Evolutionary conservation across 2,329 filamentous ascomycete species (phyloP).

Genomic region (Penicillium sp.): DNA sequence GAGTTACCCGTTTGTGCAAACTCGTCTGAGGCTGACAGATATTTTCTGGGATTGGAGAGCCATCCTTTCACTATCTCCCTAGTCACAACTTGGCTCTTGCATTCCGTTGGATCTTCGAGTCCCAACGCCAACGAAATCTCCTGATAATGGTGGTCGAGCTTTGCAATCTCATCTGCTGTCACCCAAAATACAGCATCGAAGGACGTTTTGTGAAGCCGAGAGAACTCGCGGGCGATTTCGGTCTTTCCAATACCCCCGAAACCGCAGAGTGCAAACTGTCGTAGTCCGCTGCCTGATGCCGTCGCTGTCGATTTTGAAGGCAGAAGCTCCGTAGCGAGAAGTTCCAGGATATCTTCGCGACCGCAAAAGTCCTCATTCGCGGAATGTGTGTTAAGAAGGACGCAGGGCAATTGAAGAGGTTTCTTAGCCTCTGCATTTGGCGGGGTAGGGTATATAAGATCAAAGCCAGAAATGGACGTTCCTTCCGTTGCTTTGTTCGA

Average conservation of each 20-base stretch:
- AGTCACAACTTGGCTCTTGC: not conserved
- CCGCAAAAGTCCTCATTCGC: slow-evolving; percentile 17
- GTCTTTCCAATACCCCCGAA: slow-evolving; percentile 21
- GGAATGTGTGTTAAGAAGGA: not conserved
- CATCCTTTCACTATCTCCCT: no score
- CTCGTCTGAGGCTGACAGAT: no score
- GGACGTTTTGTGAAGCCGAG: slow-evolving; percentile 10
- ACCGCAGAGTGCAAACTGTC: slow-evolving; percentile 20
- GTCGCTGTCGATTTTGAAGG: slow-evolving; percentile 12
- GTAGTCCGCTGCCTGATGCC: slow-evolving; percentile 8
- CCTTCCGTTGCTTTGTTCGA: not conserved
- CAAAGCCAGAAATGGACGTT: not conserved
- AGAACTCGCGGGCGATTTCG: slow-evolving; percentile 27
- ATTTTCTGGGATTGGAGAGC: no score
- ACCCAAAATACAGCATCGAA: slow-evolving; percentile 33
- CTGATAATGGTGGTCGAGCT: slow-evolving; percentile 20
- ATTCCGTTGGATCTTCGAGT: slow-evolving; percentile 19
- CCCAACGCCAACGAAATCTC: slow-evolving; percentile 20
- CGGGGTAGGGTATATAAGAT: not conserved
- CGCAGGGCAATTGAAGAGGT: not conserved
- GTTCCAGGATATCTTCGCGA: slow-evolving; percentile 18
- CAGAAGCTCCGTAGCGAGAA: slow-evolving; percentile 16
- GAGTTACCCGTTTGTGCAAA: no score
- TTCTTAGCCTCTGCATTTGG: not conserved
- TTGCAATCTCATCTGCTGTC: slow-evolving; percentile 21